Base-by-base conservation (phyloP, 176 grass and related monocot genomes). In the Aegilops tauschii region DNA sequence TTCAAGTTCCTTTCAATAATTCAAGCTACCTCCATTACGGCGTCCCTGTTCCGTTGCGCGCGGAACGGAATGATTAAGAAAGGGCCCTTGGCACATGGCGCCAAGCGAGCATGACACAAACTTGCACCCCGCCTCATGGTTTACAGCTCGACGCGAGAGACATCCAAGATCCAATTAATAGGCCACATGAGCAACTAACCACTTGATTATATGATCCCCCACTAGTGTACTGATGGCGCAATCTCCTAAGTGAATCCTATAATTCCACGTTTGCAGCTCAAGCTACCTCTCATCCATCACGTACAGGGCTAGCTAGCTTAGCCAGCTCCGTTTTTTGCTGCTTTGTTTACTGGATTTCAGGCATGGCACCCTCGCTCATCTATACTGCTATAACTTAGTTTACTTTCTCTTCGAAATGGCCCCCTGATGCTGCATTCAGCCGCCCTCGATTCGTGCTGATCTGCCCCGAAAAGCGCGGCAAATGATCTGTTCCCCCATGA, bases 131-230 rank as follows among this genome's bases (percentile, higher is more conserved):
- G 5, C 32, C 90, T 91, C 81, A 85, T 94, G 87, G 79, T 36
- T 89, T 94, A 87, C 92, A 92, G 92, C 90, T 94, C 90, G 34
- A 58, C 77, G 25, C 73, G 80, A 88, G 87, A 91, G 59, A 85
- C 77, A 81, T 87, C 92, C 87, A 83, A 94, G 87, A 84, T 78
- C 87, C 79, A 81, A 91, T 91, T 85, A 91, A 88, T 85, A 77
- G 82, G 39, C 82, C 90, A 91, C 90, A 88, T 91, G 86, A 91
- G 76, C 29, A 84, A 79, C 82, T 85, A 81, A 83, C 87, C 84
- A 89, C 80, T 83, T 86, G 85, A 80, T 87, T 91, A 87, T 91
- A 87, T 86, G 64, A 86, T 69, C 63, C 79, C 62, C 67, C 47
- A 32, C 45, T 76, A 59, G 61, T 76, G 59, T 76, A 61, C 69